A percentile compares a stretch with the other conserved stretches of the same genome.
These are phyloP conservation scores for Blastomyces silverae DNA, from an alignment of 2,329 filamentous ascomycete species.

Conservation along the genomic window DNA sequence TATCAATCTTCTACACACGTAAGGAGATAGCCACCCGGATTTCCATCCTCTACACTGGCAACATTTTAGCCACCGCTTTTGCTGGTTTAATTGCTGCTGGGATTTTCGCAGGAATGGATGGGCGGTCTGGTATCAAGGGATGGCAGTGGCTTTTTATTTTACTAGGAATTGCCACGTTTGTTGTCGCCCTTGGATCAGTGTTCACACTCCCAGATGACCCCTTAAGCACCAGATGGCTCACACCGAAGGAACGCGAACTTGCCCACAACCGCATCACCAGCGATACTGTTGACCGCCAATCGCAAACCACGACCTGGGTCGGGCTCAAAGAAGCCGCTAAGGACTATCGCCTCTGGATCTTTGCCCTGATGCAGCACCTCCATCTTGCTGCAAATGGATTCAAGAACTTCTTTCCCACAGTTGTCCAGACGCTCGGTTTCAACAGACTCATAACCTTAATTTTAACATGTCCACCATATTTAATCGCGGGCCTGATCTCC, in stretches of 20 bases:
- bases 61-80: slow-evolving; percentile 55
- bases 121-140: slow-evolving; percentile 48
- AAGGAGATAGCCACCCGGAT: slow-evolving; percentile 51
- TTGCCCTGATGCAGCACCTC: slow-evolving; percentile 44
- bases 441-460: slow-evolving; percentile 44
- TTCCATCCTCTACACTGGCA: slow-evolving; percentile 54
- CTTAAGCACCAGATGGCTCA: slow-evolving; percentile 33
- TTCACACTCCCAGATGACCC: slow-evolving; percentile 41
- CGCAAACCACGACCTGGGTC: slow-evolving; percentile 37
- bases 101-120: slow-evolving; percentile 54
- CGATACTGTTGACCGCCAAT: slow-evolving; percentile 41
- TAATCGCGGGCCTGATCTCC: not conserved
- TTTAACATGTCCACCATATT: slow-evolving; percentile 34
- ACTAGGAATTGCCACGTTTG: slow-evolving; percentile 47
- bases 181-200: slow-evolving; percentile 38
- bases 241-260: slow-evolving; percentile 32
- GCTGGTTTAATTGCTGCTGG: slow-evolving; percentile 54
- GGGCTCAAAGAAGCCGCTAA: slow-evolving; percentile 34
- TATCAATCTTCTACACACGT: slow-evolving; percentile 61
- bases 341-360: slow-evolving; percentile 37
- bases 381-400: slow-evolving; percentile 42
- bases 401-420: slow-evolving; percentile 43
- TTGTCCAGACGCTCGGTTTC: slow-evolving; percentile 44
- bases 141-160: slow-evolving; percentile 58
- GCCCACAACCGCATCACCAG: slow-evolving; percentile 41